phyloP scores from a whole-genome alignment of 2,329 filamentous ascomycete species.

The Monilinia aucupariae region DNA sequence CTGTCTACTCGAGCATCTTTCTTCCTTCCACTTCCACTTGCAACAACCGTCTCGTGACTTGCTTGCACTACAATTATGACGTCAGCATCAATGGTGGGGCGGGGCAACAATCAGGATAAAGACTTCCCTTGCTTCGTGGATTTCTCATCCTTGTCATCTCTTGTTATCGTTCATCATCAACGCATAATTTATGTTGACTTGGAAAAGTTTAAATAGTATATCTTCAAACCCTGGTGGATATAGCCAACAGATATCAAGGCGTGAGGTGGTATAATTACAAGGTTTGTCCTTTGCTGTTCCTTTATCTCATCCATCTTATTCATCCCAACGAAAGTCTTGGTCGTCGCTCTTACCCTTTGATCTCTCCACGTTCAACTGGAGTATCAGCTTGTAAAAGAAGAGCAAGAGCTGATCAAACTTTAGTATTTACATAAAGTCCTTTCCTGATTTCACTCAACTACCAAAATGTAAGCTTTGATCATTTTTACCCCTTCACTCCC shows the following conservation, averaged over 20 bases:
- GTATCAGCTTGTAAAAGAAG: background rate
- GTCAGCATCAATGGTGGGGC: background rate
- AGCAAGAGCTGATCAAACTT: conserved; percentile 5
- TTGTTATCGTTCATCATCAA: background rate
- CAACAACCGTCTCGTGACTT: no score
- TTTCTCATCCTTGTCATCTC: background rate
- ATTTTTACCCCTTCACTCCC: background rate
- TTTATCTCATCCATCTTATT: no score
- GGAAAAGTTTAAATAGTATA: background rate
- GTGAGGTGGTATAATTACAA: background rate
- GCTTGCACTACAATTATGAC: background rate
- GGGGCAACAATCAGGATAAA: background rate
- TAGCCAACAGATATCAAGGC: background rate
- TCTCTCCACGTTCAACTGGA: background rate
- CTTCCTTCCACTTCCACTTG: no score
- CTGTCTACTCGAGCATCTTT: no score
- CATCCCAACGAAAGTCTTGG: background rate
- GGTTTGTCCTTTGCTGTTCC: background rate
- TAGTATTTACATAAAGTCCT: background rate
- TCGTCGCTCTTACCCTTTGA: background rate
- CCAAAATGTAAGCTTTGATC: conserved; percentile 9
- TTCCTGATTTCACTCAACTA: background rate
- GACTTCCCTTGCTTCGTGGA: background rate
- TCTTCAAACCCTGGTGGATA: background rate
- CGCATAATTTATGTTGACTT: background rate